These are phyloP conservation scores for Emergomyces orientalis DNA, from an alignment of 2,329 filamentous ascomycete species.

Conservation along the genomic window DNA sequence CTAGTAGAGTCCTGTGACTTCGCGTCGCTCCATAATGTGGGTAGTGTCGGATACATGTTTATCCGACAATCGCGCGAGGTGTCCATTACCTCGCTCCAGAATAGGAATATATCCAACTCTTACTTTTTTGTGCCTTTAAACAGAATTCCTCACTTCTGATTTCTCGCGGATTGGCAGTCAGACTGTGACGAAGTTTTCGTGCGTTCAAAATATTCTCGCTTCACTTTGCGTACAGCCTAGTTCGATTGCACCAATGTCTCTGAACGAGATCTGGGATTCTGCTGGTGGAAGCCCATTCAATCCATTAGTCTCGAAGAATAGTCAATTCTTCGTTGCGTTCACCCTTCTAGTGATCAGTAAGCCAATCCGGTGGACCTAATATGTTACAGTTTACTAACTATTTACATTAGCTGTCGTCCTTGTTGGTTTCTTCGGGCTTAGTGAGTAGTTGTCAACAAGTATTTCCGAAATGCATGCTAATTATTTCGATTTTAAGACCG, in stretches of 20 bases:
- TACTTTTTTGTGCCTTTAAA: background rate
- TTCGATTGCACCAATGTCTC: slow-evolving; percentile 44
- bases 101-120: background rate
- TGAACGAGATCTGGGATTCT: slow-evolving; percentile 88
- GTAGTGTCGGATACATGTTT: slow-evolving; percentile 6
- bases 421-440: slow-evolving; percentile 73
- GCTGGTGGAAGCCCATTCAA: slow-evolving; percentile 77
- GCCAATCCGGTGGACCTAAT: slow-evolving; percentile 11
- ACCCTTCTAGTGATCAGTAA: slow-evolving; percentile 59
- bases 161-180: background rate
- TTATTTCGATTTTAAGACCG: slow-evolving; percentile 52
- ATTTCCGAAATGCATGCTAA: background rate
- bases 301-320: slow-evolving; percentile 68
- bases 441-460: slow-evolving; percentile 43
- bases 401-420: slow-evolving; percentile 50
- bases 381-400: background rate
- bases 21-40: too few relatives aligned
- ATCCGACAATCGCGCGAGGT: background rate
- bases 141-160: background rate
- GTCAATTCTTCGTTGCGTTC: slow-evolving; percentile 76
- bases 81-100: background rate
- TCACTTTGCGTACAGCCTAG: background rate
- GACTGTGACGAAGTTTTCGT: background rate
- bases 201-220: background rate
- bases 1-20: slow-evolving; percentile 1